A percentile compares a stretch with the other conserved stretches of the same genome.
Evolutionary conservation across 1,284 basidiomycete species (phyloP).

Genomic region (Fistulina hepatica): DNA sequence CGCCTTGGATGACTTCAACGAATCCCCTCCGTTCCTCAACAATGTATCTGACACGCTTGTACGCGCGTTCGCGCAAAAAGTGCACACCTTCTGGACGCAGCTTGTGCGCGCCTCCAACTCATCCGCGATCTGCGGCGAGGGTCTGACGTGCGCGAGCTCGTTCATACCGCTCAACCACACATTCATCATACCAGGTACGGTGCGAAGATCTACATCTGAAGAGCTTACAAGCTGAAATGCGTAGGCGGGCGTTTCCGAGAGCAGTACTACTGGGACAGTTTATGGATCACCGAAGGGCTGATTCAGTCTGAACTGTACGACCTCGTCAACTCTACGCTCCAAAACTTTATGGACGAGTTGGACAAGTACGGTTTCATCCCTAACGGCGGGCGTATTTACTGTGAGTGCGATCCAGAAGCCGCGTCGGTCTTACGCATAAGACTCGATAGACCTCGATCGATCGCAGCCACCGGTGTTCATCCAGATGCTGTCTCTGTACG

Average conservation of each 20-base stretch:
- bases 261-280: slow-evolving; percentile 75
- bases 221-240: neutral
- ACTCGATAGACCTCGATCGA: slow-evolving; percentile 1
- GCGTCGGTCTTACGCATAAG: slow-evolving; percentile 73
- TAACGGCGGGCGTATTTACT: slow-evolving; percentile 82
- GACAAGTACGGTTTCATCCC: slow-evolving; percentile 79
- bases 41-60: slow-evolving; percentile 66
- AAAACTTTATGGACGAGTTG: slow-evolving; percentile 91
- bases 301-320: slow-evolving; percentile 67
- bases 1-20: slow-evolving; percentile 50
- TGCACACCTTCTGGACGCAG: slow-evolving; percentile 76
- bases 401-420: slow-evolving; percentile 80
- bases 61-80: slow-evolving; percentile 63
- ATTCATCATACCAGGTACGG: slow-evolving; percentile 78
- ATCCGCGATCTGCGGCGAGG: slow-evolving; percentile 55
- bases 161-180: slow-evolving; percentile 86
- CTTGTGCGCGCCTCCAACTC: slow-evolving; percentile 70
- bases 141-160: slow-evolving; percentile 61
- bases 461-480: neutral
- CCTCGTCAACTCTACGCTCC: slow-evolving; percentile 66
- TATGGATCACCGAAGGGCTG: slow-evolving; percentile 81
- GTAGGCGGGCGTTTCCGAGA: slow-evolving; percentile 39
- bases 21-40: slow-evolving; percentile 55
- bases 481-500: slow-evolving; percentile 35
- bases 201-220: slow-evolving; percentile 10